Evolutionary conservation across 805 yeast species (phyloP).

Genomic region (Pichia nanzhaoensis): DNA sequence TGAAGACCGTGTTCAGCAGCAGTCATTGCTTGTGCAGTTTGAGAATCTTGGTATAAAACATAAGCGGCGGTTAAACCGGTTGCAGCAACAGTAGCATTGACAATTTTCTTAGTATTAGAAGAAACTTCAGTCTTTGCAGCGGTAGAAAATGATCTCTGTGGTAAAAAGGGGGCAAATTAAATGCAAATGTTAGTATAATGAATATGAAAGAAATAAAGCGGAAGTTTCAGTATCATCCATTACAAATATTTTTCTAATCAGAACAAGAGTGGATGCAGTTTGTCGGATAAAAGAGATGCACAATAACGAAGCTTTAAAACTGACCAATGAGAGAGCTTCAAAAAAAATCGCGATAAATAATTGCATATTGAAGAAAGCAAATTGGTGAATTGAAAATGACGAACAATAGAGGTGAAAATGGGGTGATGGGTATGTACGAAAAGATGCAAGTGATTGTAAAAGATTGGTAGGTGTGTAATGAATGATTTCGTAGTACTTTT

Average conservation of each 20-base stretch:
- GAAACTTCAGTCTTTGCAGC: conserved; percentile 29
- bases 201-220: too few relatives aligned
- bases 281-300: too few relatives aligned
- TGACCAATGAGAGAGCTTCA: conserved; percentile 25
- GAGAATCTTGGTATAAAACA: conserved; percentile 73
- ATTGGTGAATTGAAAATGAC: neutral
- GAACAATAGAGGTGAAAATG: neutral
- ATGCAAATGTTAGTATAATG: conserved; percentile 15
- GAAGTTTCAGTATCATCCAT: too few relatives aligned
- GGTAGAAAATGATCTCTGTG: conserved; percentile 31
- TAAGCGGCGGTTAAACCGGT: conserved; percentile 79
- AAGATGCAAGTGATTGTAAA: too few relatives aligned
- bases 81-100: conserved; percentile 60
- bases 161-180: neutral
- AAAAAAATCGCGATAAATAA: conserved; percentile 20
- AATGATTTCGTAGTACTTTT: too few relatives aligned
- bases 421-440: neutral
- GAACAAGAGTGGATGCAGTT: too few relatives aligned
- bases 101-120: conserved; percentile 39
- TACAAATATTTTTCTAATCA: too few relatives aligned
- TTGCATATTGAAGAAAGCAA: neutral
- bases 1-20: conserved; percentile 99
- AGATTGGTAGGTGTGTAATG: too few relatives aligned
- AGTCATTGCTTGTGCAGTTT: conserved; percentile 92
- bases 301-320: neutral